phyloP scores from a whole-genome alignment of 78 protist genomes.

The Guillardia theta region DNA sequence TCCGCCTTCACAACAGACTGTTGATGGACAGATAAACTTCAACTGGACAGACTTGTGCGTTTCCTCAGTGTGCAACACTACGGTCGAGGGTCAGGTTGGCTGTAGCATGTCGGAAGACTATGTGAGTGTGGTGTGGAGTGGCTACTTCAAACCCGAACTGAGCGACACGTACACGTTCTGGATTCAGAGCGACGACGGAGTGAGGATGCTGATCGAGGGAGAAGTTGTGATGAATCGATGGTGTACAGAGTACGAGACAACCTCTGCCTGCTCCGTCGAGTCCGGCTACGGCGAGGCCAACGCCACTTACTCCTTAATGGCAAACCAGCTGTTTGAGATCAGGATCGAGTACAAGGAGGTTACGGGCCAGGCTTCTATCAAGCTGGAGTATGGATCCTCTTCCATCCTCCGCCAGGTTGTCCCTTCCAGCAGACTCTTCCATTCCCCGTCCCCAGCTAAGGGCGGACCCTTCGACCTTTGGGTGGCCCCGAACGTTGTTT shows the following conservation, averaged over 20 bases:
- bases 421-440: not conserved
- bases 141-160: not conserved
- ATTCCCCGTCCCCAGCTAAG: not conserved
- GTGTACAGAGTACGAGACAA: too few species aligned
- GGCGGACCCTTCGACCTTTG: conserved; percentile 4
- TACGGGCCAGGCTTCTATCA: not conserved
- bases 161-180: not conserved
- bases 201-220: not conserved
- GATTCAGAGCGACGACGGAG: conserved; percentile 1
- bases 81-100: not conserved
- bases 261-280: not conserved
- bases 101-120: not conserved
- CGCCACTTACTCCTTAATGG: not conserved
- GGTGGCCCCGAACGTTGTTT: not conserved
- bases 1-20: not conserved
- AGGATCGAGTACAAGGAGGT: conserved; percentile 18
- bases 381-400: not conserved
- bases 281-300: not conserved
- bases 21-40: not conserved
- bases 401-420: not conserved
- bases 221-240: not conserved
- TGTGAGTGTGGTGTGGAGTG: not conserved
- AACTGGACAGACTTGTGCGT: not conserved
- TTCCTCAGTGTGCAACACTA: not conserved
- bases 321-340: not conserved